Percentiles rank a stretch among this genome's conserved stretches.
Evolutionary conservation across 1,284 basidiomycete species (phyloP).

Genomic region (Wallemia ichthyophaga): DNA sequence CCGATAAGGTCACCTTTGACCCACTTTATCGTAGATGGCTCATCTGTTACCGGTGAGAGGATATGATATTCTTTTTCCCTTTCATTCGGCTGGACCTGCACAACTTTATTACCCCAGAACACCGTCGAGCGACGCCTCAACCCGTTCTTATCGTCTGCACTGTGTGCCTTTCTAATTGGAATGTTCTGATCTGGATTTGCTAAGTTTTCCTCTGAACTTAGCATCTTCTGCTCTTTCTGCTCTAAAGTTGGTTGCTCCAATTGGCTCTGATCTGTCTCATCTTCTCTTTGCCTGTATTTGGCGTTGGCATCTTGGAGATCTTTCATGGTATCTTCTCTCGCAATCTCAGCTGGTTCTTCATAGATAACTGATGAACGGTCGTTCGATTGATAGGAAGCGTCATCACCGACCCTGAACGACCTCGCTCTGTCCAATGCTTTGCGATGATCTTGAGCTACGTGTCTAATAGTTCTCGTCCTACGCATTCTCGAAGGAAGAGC

Average conservation of each 20-base stretch:
- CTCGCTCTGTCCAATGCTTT: background rate
- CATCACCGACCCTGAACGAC: background rate
- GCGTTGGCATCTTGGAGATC: conserved; percentile 26
- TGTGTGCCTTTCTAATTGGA: conserved; percentile 18
- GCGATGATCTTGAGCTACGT: conserved; percentile 35
- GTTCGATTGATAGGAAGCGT: background rate
- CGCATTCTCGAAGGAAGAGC: conserved; percentile 12
- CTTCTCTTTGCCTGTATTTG: conserved; percentile 21
- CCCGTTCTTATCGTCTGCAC: conserved; percentile 16
- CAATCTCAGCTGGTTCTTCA: conserved; percentile 13
- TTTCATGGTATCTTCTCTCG: conserved; percentile 25
- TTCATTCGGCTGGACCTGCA: conserved; percentile 55
- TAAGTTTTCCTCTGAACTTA: no score
- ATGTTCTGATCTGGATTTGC: no score
- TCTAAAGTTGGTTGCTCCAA: no score
- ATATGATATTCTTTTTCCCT: conserved; percentile 18
- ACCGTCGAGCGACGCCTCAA: conserved; percentile 64
- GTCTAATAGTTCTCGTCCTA: conserved; percentile 65
- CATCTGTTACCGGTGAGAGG: conserved; percentile 14
- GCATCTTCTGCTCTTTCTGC: no score
- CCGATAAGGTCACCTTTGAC: conserved; percentile 92
- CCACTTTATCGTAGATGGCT: conserved; percentile 66
- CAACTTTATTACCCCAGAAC: conserved; percentile 74
- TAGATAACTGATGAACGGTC: conserved; percentile 2
- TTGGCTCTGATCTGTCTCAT: conserved; percentile 10